Percentiles rank a stretch among this genome's conserved stretches.
These are phyloP conservation scores for Termitomyces heimii DNA, from an alignment of 768 basidiomycete species.

Conservation along the genomic window DNA sequence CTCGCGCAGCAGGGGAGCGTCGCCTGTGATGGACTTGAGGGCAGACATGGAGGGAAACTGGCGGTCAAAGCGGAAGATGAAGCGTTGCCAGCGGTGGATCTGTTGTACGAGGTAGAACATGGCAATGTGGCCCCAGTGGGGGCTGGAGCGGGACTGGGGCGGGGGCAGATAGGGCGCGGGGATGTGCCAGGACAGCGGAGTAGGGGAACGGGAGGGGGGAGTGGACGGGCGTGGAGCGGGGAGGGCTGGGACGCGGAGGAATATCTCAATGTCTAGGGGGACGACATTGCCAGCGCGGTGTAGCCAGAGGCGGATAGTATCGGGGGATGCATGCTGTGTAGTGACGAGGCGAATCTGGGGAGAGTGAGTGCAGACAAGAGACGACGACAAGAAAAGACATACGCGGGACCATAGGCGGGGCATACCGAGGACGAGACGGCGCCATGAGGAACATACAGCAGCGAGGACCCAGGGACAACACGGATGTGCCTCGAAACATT, in stretches of 20 bases:
- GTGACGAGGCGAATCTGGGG: slow-evolving; percentile 69
- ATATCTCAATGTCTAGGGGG: slow-evolving; percentile 78
- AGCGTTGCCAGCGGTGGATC: slow-evolving; percentile 79
- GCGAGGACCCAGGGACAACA: slow-evolving; percentile 73
- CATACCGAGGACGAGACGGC: slow-evolving; percentile 56
- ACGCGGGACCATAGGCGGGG: slow-evolving; percentile 78
- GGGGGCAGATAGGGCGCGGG: too few relatives aligned
- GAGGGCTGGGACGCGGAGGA: slow-evolving; percentile 50
- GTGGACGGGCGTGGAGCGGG: slow-evolving; percentile 20
- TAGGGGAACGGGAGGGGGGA: slow-evolving; percentile 21
- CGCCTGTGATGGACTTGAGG: slow-evolving; percentile 69
- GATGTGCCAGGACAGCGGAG: slow-evolving; percentile 28
- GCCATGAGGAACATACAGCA: slow-evolving; percentile 63
- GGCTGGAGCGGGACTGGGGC: slow-evolving; percentile 36
- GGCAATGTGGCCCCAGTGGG: slow-evolving; percentile 78
- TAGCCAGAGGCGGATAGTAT: slow-evolving; percentile 78
- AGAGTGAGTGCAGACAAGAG: slow-evolving; percentile 1
- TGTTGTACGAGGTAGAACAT: slow-evolving; percentile 75
- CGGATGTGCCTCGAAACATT: slow-evolving; percentile 64
- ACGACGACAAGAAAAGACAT: slow-evolving; percentile 15
- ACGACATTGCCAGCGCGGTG: slow-evolving; percentile 68
- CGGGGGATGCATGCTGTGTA: slow-evolving; percentile 62
- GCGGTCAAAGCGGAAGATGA: slow-evolving; percentile 75
- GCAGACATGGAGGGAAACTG: slow-evolving; percentile 71
- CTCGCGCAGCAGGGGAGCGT: slow-evolving; percentile 67